A percentile compares a stretch with the other conserved stretches of the same genome.
These are phyloP conservation scores for Suhomyces terraborum DNA, from an alignment of 1,139 yeast species.

Conservation along the genomic window DNA sequence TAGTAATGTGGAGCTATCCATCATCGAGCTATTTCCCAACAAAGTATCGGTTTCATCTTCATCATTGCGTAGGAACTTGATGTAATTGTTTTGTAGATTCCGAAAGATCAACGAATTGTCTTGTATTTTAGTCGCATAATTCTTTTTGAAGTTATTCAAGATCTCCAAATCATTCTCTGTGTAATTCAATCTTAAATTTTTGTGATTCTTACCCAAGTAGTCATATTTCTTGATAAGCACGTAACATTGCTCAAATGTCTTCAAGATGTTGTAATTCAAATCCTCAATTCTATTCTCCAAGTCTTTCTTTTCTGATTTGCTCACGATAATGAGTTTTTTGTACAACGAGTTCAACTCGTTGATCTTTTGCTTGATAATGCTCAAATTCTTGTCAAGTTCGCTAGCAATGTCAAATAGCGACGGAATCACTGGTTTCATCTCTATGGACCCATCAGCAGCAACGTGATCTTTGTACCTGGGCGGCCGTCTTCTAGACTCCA, in stretches of 20 bases:
- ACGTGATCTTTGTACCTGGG: conserved; percentile 16
- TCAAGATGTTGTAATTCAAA: conserved; percentile 71
- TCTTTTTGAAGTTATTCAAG: conserved; percentile 78
- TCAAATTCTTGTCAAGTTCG: conserved; percentile 66
- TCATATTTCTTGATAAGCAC: conserved; percentile 71
- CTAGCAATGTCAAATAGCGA: conserved; percentile 71
- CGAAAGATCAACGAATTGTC: conserved; percentile 75
- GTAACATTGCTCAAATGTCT: conserved; percentile 75
- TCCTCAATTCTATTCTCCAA: conserved; percentile 74
- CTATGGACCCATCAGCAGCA: conserved; percentile 36
- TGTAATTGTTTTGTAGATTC: conserved; percentile 84
- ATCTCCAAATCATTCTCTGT: conserved; percentile 59
- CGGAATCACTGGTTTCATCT: conserved; percentile 66
- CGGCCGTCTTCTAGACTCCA: conserved; percentile 26
- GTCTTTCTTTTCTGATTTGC: conserved; percentile 73
- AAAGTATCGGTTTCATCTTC: conserved; percentile 50
- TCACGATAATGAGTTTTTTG: conserved; percentile 81
- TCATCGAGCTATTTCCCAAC: conserved; percentile 16
- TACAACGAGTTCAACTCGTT: conserved; percentile 66
- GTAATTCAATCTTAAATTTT: conserved; percentile 36
- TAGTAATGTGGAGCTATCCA: conserved; percentile 24
- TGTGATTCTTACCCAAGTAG: conserved; percentile 43
- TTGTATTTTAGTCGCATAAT: conserved; percentile 83
- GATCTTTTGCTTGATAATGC: conserved; percentile 50
- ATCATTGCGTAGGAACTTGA: conserved; percentile 72